Conservation (phyloP, 2,329 filamentous ascomycete species). For the Mycocentrospora acerina region DNA sequence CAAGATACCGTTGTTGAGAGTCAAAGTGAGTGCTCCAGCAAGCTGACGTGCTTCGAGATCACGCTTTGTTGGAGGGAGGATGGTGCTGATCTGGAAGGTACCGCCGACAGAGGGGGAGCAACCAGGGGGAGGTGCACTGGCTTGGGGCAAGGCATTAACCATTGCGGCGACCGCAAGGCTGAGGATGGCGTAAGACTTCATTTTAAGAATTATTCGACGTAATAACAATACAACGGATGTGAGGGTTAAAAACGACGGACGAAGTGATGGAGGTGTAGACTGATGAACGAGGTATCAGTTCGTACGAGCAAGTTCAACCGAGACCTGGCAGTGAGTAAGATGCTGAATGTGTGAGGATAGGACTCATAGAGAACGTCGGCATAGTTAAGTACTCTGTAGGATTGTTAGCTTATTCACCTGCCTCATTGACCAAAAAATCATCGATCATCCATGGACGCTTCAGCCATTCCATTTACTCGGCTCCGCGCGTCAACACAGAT, state of each 20-base stretch:
- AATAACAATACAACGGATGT: slow-evolving; percentile 9
- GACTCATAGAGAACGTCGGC: slow-evolving; percentile 16
- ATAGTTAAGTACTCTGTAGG: slow-evolving; percentile 32
- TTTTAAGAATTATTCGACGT: slow-evolving; percentile 18
- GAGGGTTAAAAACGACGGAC: slow-evolving; percentile 13
- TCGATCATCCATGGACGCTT: slow-evolving; percentile 19
- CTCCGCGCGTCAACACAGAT: slow-evolving; percentile 32
- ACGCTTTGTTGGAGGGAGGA: slow-evolving; percentile 39
- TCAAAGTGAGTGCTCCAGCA: slow-evolving; percentile 57
- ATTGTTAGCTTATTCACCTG: slow-evolving; percentile 17
- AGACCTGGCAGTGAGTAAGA: slow-evolving; percentile 22
- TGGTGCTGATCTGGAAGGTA: slow-evolving; percentile 61
- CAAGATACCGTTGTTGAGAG: slow-evolving; percentile 64
- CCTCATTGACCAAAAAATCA: slow-evolving; percentile 24
- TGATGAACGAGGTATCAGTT: slow-evolving; percentile 44
- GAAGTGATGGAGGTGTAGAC: slow-evolving; percentile 27
- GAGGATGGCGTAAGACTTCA: slow-evolving; percentile 35
- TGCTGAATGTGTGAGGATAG: slow-evolving; percentile 27
- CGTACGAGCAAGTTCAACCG: slow-evolving; percentile 3
- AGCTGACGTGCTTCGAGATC: slow-evolving; percentile 30
- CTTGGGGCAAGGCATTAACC: slow-evolving; percentile 26
- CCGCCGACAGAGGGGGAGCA: slow-evolving; percentile 57
- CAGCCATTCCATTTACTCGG: slow-evolving; percentile 16
- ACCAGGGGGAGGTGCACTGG: slow-evolving; percentile 47
- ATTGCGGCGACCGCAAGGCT: slow-evolving; percentile 31